phyloP scores from a whole-genome alignment of 1,284 basidiomycete species.

The Schizophyllum amplum region DNA sequence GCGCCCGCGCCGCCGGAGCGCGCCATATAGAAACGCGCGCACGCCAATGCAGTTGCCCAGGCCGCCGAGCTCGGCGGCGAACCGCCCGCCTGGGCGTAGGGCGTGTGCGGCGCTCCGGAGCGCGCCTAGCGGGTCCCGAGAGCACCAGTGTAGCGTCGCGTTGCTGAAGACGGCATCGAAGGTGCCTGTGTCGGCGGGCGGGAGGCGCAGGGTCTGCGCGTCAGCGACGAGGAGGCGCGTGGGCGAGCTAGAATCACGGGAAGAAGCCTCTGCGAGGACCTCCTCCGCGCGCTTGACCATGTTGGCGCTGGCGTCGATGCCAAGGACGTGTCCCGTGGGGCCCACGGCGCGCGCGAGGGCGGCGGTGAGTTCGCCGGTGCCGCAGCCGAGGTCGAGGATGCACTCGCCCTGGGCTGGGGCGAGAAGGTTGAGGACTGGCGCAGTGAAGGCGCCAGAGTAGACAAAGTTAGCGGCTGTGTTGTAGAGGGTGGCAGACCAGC shows the following conservation, averaged over 20 bases:
- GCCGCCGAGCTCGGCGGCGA: constrained; percentile 76
- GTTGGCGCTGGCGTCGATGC: constrained; percentile 59
- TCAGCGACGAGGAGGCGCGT: constrained; percentile 41
- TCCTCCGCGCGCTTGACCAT: constrained; percentile 61
- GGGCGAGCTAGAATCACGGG: constrained; percentile 29
- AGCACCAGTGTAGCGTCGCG: constrained; percentile 82
- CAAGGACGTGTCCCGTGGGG: constrained; percentile 49
- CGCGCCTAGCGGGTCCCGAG: constrained; percentile 59
- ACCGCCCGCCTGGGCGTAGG: constrained; percentile 61
- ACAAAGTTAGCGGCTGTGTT: constrained; percentile 60
- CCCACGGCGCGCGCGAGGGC: constrained; percentile 45
- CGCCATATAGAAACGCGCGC: constrained; percentile 50
- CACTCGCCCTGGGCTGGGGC: constrained; percentile 53
- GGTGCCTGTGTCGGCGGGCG: constrained; percentile 19
- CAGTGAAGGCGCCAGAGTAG: constrained; percentile 59
- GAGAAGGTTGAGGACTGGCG: constrained; percentile 57
- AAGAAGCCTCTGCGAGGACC: neutral
- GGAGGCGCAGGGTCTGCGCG: constrained; percentile 36
- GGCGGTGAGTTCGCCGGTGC: constrained; percentile 69
- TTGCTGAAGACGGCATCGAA: constrained; percentile 73
- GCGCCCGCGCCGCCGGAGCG: constrained; percentile 43
- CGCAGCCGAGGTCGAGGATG: constrained; percentile 78
- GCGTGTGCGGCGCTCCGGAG: constrained; percentile 48
- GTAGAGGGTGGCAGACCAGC: constrained; percentile 49
- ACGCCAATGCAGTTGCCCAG: constrained; percentile 66